phyloP scores from a whole-genome alignment of 2,329 filamentous ascomycete genomes.

The Fusarium beomiforme region DNA sequence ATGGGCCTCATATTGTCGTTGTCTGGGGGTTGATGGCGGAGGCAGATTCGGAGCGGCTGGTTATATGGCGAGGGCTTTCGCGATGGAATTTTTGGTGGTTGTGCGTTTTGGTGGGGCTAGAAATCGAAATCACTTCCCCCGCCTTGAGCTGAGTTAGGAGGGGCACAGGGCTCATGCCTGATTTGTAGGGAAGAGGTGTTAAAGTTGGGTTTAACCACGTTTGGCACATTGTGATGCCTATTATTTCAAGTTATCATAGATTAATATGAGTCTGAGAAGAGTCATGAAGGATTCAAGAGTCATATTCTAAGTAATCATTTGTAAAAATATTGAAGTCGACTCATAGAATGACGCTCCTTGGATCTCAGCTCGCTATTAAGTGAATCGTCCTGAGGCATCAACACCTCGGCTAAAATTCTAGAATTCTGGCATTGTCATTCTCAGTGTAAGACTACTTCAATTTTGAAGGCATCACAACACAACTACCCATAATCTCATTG shows the following conservation, averaged over 20 bases:
- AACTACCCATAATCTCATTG: neutral
- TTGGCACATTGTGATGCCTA: conserved; percentile 17
- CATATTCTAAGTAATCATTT: conserved; percentile 10
- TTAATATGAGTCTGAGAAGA: conserved; percentile 6
- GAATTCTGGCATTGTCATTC: neutral
- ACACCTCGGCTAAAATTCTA: conserved; percentile 17
- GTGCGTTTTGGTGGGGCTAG: conserved; percentile 58
- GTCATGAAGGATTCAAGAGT: conserved; percentile 32
- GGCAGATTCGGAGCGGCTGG: conserved; percentile 44
- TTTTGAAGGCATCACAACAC: conserved; percentile 28
- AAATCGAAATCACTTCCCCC: conserved; percentile 29
- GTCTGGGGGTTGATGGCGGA: conserved; percentile 43
- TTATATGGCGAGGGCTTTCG: conserved; percentile 48
- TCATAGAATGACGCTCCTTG: neutral
- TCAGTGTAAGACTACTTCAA: conserved; percentile 20
- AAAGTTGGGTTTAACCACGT: conserved; percentile 23
- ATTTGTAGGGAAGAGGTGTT: conserved; percentile 18
- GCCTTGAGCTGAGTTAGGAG: conserved; percentile 15
- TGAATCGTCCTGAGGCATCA: conserved; percentile 40
- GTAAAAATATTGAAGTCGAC: neutral
- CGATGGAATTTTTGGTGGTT: conserved; percentile 57
- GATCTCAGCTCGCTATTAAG: neutral
- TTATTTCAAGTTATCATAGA: conserved; percentile 4
- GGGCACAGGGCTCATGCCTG: conserved; percentile 27
- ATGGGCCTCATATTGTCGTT: conserved; percentile 88